phyloP scores from a whole-genome alignment of 2,329 filamentous ascomycete genomes.

The Pestalotiopsis sp. region DNA sequence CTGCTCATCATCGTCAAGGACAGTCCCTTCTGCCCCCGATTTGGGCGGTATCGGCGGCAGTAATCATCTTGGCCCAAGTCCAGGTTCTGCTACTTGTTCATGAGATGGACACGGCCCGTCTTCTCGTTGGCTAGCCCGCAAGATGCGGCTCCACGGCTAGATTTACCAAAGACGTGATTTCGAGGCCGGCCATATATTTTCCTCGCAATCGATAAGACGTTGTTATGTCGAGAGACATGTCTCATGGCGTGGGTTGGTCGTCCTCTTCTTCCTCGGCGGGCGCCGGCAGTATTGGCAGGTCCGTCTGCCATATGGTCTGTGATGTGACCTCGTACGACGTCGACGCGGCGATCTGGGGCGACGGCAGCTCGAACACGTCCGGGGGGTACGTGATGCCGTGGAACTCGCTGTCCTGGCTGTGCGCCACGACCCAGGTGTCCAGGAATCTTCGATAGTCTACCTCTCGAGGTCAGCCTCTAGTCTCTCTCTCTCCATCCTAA shows the following conservation, averaged over 20 bases:
- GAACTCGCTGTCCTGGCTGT: constrained; percentile 47
- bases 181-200: too few relatives aligned
- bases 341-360: constrained; percentile 42
- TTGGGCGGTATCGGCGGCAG: too few relatives aligned
- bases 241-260: neutral
- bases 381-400: constrained; percentile 45
- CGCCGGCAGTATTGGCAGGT: constrained; percentile 11
- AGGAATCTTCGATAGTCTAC: constrained; percentile 48
- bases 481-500: neutral
- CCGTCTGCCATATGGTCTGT: constrained; percentile 12
- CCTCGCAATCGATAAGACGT: too few relatives aligned
- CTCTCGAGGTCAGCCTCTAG: neutral
- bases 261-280: constrained; percentile 13
- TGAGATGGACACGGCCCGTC: too few relatives aligned
- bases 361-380: constrained; percentile 46
- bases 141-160: too few relatives aligned
- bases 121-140: too few relatives aligned
- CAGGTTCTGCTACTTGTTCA: too few relatives aligned
- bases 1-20: too few relatives aligned
- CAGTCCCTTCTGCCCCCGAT: too few relatives aligned
- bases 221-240: neutral
- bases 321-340: constrained; percentile 21
- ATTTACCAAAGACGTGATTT: too few relatives aligned
- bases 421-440: constrained; percentile 45
- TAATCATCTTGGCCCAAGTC: too few relatives aligned